A percentile compares a stretch with the other conserved stretches of the same genome.
Conservation (phyloP, 2,329 filamentous ascomycete species). For the Hypoxylon sp. region DNA sequence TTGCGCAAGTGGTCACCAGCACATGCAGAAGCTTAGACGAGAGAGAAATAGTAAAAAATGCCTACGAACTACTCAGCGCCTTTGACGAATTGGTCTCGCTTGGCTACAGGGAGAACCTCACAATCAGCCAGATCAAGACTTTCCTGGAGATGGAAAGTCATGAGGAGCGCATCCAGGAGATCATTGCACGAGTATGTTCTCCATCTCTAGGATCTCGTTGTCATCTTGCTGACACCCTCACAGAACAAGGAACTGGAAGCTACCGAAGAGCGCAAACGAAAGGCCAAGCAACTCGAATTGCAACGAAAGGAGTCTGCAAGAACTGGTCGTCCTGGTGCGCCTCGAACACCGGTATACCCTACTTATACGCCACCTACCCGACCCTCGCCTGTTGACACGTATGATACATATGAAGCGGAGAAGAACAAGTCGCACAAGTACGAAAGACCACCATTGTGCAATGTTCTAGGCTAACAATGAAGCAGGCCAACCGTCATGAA, state of each 20-base stretch:
- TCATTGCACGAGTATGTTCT: constrained; percentile 80
- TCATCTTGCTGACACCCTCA: constrained; percentile 24
- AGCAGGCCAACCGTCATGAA: constrained; percentile 72
- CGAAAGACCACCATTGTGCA: constrained; percentile 42
- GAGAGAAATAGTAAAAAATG: constrained; percentile 92
- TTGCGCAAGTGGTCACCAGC: constrained; percentile 95
- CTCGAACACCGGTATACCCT: constrained; percentile 83
- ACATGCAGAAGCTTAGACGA: constrained; percentile 97
- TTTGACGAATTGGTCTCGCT: constrained; percentile 97
- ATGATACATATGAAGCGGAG: constrained; percentile 94
- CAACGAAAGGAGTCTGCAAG: constrained; percentile 96
- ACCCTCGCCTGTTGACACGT: constrained; percentile 78
- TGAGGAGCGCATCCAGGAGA: constrained; percentile 98
- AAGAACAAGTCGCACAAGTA: constrained; percentile 94
- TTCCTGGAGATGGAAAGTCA: constrained; percentile 99
- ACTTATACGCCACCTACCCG: constrained; percentile 85
- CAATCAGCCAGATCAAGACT: constrained; percentile 96
- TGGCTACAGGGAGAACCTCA: constrained; percentile 95
- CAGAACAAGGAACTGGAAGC: constrained; percentile 99
- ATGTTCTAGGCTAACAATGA: constrained; percentile 38
- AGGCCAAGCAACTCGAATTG: constrained; percentile 98
- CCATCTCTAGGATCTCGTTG: constrained; percentile 12
- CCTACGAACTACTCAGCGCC: constrained; percentile 93
- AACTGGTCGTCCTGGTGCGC: constrained; percentile 69
- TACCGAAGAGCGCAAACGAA: constrained; percentile 96